A percentile compares a stretch with the other conserved stretches of the same genome.
These are phyloP conservation scores for Lasiosphaeriaceae sp. DNA, from an alignment of 495 filamentous ascomycete species.

Conservation along the genomic window DNA sequence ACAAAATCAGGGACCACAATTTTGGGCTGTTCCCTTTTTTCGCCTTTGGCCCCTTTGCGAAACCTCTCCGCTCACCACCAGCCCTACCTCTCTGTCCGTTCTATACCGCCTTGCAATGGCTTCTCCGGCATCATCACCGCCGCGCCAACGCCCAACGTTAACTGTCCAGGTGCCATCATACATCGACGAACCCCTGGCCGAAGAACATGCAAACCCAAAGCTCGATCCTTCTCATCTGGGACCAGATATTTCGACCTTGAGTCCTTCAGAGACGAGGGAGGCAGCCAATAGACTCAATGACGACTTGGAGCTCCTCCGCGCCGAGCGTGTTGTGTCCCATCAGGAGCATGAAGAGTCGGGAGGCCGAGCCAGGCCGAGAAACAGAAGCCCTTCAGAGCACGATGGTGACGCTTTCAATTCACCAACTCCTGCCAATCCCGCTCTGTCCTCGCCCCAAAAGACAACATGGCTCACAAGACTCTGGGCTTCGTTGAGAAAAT, in stretches of 20 bases:
- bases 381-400: conserved; percentile 41
- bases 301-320: conserved; percentile 77
- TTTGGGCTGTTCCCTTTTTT: no score
- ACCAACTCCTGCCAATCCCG: conserved; percentile 49
- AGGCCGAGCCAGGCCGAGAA: conserved; percentile 33
- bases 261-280: conserved; percentile 43
- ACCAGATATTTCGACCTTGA: conserved; percentile 11
- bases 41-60: no score
- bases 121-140: conserved; percentile 6
- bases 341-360: conserved; percentile 39
- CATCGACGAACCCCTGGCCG: conserved; percentile 7
- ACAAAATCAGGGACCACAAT: no score
- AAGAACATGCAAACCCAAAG: conserved; percentile 21
- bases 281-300: conserved; percentile 72
- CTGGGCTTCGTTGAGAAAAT: conserved; percentile 57
- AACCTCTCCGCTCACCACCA: no score
- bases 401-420: conserved; percentile 77
- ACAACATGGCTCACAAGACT: conserved; percentile 55
- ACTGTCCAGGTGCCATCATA: conserved; percentile 26
- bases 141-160: conserved; percentile 9
- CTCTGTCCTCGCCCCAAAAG: conserved; percentile 49
- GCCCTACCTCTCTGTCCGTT: no score
- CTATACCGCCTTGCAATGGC: conserved; percentile 2
- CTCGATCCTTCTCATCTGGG: conserved; percentile 16
- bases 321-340: conserved; percentile 68